A percentile compares a stretch with the other conserved stretches of the same genome.
Evolutionary conservation across 164 flowering plant species (phyloP).

Genomic region (Warburgia ugandensis): DNA sequence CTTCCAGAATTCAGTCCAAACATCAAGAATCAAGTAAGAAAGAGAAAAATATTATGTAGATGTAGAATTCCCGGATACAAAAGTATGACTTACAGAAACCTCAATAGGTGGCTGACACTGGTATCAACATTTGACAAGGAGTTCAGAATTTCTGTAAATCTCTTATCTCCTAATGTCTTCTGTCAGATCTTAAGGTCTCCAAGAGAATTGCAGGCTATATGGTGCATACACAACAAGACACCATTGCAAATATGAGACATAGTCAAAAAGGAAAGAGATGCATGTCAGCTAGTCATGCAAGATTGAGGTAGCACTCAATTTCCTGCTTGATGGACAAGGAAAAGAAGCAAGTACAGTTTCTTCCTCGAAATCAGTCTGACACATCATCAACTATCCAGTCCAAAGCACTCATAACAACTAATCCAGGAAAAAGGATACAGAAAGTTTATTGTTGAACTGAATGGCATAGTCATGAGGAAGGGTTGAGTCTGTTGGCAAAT

Average conservation of each 20-base stretch:
- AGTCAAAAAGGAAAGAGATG: too few relatives aligned
- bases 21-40: background rate
- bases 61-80: background rate
- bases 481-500: slow-evolving; percentile 55
- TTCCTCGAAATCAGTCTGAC: background rate
- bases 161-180: slow-evolving; percentile 47
- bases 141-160: slow-evolving; percentile 40
- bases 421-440: slow-evolving; percentile 66
- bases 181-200: slow-evolving; percentile 46
- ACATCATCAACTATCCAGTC: too few relatives aligned
- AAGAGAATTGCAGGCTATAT: background rate
- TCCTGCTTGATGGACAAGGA: background rate
- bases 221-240: background rate
- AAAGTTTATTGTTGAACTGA: slow-evolving; percentile 59
- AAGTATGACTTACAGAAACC: slow-evolving; percentile 61
- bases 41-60: background rate
- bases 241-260: background rate
- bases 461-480: slow-evolving; percentile 46
- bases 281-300: too few relatives aligned
- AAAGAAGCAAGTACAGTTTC: background rate
- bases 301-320: too few relatives aligned
- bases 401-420: too few relatives aligned
- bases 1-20: background rate
- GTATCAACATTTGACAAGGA: slow-evolving; percentile 36
- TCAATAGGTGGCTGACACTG: slow-evolving; percentile 47